Evolutionary conservation across 805 yeast genomes (phyloP).

Genomic region (Kazachstania psychrophila): DNA sequence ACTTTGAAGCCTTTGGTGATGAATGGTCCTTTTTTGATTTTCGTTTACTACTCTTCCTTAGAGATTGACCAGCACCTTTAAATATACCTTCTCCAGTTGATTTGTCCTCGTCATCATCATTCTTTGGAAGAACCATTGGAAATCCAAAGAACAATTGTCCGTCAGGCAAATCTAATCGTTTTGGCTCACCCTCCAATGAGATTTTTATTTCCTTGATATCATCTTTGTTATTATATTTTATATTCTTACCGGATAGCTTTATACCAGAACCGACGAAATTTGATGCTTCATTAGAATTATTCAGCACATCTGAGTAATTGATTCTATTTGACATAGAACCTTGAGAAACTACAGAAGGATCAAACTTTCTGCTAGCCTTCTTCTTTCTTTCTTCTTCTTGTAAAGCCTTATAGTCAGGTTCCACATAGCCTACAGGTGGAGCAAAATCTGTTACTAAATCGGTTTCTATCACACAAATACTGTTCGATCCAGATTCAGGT

Average conservation of each 20-base stretch:
- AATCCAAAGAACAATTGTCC: conserved; percentile 92
- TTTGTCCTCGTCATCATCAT: conserved; percentile 30
- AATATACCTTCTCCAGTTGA: conserved; percentile 21
- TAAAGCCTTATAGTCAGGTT: conserved; percentile 55
- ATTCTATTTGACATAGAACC: conserved; percentile 66
- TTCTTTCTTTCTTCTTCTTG: conserved; percentile 26
- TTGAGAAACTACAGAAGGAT: conserved; percentile 32
- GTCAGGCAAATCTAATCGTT: conserved; percentile 62
- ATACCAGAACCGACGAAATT: conserved; percentile 56
- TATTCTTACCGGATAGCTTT: conserved; percentile 53
- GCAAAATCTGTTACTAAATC: conserved; percentile 97
- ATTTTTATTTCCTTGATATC: conserved; percentile 33
- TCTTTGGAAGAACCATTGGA: conserved; percentile 48
- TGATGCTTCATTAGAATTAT: conserved; percentile 28
- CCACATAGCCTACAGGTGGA: conserved; percentile 97
- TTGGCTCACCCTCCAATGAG: conserved; percentile 55
- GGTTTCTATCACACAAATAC: conserved; percentile 93
- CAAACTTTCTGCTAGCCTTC: conserved; percentile 23
- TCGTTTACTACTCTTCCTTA: conserved; percentile 63
- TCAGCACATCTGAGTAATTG: conserved; percentile 52
- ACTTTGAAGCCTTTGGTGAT: conserved; percentile 47
- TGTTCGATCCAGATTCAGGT: conserved; percentile 55
- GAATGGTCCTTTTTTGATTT: conserved; percentile 48
- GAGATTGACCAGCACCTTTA: conserved; percentile 66
- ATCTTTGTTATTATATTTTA: conserved; percentile 1